Conservation (phyloP, 139 green algal species). For the Chara braunii region DNA sequence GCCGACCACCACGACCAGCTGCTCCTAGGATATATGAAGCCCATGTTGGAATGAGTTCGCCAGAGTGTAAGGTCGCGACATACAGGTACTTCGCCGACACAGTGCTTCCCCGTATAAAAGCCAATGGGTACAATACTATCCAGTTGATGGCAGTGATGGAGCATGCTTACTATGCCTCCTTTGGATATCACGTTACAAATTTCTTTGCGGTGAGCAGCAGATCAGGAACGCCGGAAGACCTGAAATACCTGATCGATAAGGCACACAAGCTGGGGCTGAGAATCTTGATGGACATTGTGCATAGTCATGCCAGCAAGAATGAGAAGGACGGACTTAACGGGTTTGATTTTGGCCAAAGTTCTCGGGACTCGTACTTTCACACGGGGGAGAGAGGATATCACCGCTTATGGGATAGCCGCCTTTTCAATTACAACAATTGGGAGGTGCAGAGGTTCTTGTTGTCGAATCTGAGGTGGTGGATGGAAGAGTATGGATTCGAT, state of each 20-base stretch:
- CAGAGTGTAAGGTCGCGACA: conserved; percentile 52
- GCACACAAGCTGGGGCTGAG: conserved; percentile 79
- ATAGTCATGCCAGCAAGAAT: conserved; percentile 83
- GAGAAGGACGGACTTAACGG: conserved; percentile 75
- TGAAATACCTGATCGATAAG: conserved; percentile 73
- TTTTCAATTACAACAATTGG: conserved; percentile 82
- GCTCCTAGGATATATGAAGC: conserved; percentile 88
- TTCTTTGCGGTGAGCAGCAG: conserved; percentile 73
- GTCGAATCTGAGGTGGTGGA: conserved; percentile 86
- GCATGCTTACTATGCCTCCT: conserved; percentile 88
- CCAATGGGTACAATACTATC: conserved; percentile 73
- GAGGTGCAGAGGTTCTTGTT: conserved; percentile 72
- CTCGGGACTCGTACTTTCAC: conserved; percentile 75
- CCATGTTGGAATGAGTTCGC: conserved; percentile 86
- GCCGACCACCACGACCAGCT: conserved; percentile 46
- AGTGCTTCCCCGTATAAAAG: conserved; percentile 74
- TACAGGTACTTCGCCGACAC: conserved; percentile 80
- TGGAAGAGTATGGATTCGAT: conserved; percentile 95
- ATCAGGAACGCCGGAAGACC: conserved; percentile 79
- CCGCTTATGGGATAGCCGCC: conserved; percentile 75
- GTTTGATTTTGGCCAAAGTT: conserved; percentile 76
- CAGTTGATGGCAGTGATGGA: conserved; percentile 78
- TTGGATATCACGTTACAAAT: conserved; percentile 92
- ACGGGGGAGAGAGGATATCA: conserved; percentile 77
- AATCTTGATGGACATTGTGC: conserved; percentile 89